A percentile compares a stretch with the other conserved stretches of the same genome.
Evolutionary conservation across 208 protist species (phyloP).

Genomic region (Trypanosoma platydactyli): DNA sequence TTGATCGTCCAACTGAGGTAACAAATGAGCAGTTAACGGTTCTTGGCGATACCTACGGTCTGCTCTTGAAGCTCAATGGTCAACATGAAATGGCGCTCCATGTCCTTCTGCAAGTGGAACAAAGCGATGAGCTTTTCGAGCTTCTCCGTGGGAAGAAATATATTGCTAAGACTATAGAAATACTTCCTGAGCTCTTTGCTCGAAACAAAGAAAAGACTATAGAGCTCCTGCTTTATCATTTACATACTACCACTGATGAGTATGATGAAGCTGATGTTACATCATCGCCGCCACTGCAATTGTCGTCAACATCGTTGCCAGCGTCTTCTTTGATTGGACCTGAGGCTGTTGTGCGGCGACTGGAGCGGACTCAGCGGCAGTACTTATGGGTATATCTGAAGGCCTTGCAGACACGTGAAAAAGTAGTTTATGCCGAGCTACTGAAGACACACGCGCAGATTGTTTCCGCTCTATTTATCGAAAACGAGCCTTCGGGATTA

Average conservation of each 20-base stretch:
- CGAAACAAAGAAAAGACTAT: constrained; percentile 46
- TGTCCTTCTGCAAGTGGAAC: constrained; percentile 48
- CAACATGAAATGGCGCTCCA: constrained; percentile 62
- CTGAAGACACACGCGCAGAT: constrained; percentile 54
- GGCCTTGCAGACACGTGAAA: constrained; percentile 31
- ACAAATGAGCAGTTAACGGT: constrained; percentile 36
- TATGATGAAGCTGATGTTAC: constrained; percentile 3
- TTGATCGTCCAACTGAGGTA: not conserved
- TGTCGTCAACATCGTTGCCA: not conserved
- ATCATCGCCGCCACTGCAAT: not conserved
- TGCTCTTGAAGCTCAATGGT: constrained; percentile 44
- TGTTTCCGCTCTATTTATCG: constrained; percentile 69
- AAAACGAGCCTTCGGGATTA: constrained; percentile 60
- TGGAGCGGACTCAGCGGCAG: constrained; percentile 46
- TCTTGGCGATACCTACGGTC: constrained; percentile 54
- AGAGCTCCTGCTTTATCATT: constrained; percentile 48
- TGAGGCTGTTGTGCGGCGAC: constrained; percentile 42
- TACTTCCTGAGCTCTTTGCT: constrained; percentile 61
- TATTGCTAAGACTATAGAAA: constrained; percentile 37
- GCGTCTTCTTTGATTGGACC: constrained; percentile 21
- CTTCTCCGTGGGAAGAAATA: constrained; percentile 39
- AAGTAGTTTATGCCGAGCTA: constrained; percentile 7
- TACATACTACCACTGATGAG: not conserved
- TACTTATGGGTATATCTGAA: constrained; percentile 61
- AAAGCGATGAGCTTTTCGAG: constrained; percentile 49